Conservation (phyloP, 2,329 filamentous ascomycete species). For the Ophiosphaerella narmari region DNA sequence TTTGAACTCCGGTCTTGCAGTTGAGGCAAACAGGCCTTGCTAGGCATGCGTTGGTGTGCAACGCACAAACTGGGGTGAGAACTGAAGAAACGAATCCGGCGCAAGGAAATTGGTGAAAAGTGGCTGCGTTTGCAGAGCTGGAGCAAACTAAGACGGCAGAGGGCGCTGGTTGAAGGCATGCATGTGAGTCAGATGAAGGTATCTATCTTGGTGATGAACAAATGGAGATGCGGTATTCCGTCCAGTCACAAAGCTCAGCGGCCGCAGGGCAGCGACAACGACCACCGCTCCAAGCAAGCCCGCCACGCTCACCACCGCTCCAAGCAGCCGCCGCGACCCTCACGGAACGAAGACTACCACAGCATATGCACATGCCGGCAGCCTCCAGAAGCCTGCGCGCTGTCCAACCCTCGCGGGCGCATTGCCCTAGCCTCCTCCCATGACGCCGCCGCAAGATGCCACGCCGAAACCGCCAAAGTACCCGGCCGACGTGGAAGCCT, state of each 20-base stretch:
- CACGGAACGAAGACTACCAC: background rate
- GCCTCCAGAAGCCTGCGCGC: conserved; percentile 33
- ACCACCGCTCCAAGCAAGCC: conserved; percentile 19
- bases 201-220: conserved; percentile 12
- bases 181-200: conserved; percentile 28
- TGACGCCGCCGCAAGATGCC: conserved; percentile 49
- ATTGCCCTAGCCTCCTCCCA: conserved; percentile 44
- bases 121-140: conserved; percentile 28
- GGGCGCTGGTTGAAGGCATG: conserved; percentile 37
- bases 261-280: conserved; percentile 28
- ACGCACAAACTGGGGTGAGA: background rate
- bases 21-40: conserved; percentile 17
- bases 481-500: conserved; percentile 67
- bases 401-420: conserved; percentile 38
- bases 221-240: conserved; percentile 34
- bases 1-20: conserved; percentile 36
- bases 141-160: conserved; percentile 34
- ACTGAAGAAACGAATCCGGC: background rate
- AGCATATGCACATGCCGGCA: conserved; percentile 41
- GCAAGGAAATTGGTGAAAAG: conserved; percentile 4
- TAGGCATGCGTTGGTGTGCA: conserved; percentile 36
- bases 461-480: conserved; percentile 42
- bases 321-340: background rate
- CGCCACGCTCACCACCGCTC: background rate
- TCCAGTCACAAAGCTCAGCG: conserved; percentile 41